Percentiles rank a stretch among this genome's conserved stretches.
Conservation (phyloP, 2,329 filamentous ascomycete species). For the Fusarium tanahbumbuense region DNA sequence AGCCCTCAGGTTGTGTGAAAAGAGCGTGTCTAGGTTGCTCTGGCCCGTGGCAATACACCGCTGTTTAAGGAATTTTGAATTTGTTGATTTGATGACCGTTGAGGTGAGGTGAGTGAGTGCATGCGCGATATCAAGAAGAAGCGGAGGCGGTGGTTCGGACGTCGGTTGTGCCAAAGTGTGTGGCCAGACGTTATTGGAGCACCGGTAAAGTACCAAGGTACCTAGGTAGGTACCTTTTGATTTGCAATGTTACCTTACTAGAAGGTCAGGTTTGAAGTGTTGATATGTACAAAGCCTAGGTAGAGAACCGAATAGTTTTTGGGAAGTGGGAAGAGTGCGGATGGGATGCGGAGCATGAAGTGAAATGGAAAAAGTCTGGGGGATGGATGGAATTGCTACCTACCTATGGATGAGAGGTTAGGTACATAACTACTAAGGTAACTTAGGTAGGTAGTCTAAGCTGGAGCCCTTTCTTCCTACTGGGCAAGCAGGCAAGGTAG, state of each 20-base stretch:
- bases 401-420: not conserved
- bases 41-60: constrained; percentile 14
- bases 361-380: constrained; percentile 24
- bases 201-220: not conserved
- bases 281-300: constrained; percentile 9
- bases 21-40: constrained; percentile 13
- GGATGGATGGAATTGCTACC: constrained; percentile 31
- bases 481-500: not conserved
- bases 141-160: constrained; percentile 21
- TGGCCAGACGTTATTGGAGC: constrained; percentile 19
- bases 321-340: not conserved
- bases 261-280: constrained; percentile 27
- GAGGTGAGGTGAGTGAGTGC: not conserved
- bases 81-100: constrained; percentile 24
- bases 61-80: constrained; percentile 19
- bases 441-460: not conserved
- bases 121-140: constrained; percentile 37
- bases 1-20: constrained; percentile 17
- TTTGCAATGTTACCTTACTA: constrained; percentile 17
- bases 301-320: not conserved
- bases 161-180: constrained; percentile 28
- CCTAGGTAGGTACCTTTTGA: constrained; percentile 5
- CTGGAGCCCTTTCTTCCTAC: not conserved
- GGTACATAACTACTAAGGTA: not conserved
- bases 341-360: constrained; percentile 18